phyloP scores from a whole-genome alignment of 106 monocot genomes.

The Xerophyta viscosa region DNA sequence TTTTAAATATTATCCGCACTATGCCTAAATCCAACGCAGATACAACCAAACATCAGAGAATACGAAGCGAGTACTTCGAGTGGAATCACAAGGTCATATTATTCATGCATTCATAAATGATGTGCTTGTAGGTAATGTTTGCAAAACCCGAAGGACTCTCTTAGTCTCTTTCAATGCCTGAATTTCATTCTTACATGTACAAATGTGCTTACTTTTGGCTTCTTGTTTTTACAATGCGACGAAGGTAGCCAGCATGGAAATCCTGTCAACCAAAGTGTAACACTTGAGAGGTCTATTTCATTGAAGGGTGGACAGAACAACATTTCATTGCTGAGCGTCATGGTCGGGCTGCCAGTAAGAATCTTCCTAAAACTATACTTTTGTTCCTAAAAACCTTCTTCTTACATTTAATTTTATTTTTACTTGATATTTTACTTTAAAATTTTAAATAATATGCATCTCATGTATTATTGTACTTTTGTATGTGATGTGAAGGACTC shows the following conservation, averaged over 20 bases:
- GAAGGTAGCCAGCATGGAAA: slow-evolving; percentile 61
- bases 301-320: slow-evolving; percentile 47
- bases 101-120: slow-evolving; percentile 81
- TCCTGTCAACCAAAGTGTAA: slow-evolving; percentile 1
- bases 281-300: slow-evolving; percentile 31
- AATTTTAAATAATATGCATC: background rate
- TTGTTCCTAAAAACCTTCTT: background rate
- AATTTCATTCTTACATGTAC: too few relatives aligned
- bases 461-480: background rate
- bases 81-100: slow-evolving; percentile 53
- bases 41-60: slow-evolving; percentile 27
- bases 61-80: slow-evolving; percentile 30
- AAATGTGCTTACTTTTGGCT: background rate
- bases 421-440: too few relatives aligned
- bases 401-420: too few relatives aligned
- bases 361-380: background rate
- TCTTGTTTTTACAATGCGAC: background rate
- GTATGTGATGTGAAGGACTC: slow-evolving; percentile 35
- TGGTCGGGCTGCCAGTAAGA: slow-evolving; percentile 86
- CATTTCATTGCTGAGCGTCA: slow-evolving; percentile 80
- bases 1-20: background rate
- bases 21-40: slow-evolving; percentile 28
- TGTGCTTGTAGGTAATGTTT: slow-evolving; percentile 55
- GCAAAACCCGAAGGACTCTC: too few relatives aligned
- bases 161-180: too few relatives aligned